Conservation (phyloP, 2,329 filamentous ascomycete genomes). For the Neocucurbitaria cava region DNA sequence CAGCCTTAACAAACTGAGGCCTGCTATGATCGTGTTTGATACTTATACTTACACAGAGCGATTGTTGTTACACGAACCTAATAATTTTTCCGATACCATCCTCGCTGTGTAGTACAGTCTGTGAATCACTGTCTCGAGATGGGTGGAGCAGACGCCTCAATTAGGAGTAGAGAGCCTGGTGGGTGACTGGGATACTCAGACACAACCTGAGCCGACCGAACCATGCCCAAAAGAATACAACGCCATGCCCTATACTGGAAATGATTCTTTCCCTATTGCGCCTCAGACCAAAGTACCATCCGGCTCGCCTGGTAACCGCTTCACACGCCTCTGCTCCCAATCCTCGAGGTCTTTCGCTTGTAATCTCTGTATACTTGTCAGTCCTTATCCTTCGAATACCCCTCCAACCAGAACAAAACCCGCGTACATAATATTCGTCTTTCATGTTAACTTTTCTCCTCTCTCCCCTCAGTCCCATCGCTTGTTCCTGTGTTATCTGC, state of each 20-base stretch:
- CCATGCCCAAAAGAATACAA: background rate
- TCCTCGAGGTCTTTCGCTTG: conserved; percentile 90
- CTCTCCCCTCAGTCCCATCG: conserved; percentile 77
- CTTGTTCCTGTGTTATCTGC: conserved; percentile 84
- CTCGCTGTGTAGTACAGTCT: background rate
- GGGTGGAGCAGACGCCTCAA: no score
- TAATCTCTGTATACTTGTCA: conserved; percentile 64
- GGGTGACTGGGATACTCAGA: background rate
- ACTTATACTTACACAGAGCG: background rate
- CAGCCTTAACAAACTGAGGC: background rate
- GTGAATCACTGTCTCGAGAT: background rate
- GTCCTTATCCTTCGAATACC: background rate
- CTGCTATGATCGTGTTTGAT: background rate
- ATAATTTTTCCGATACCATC: background rate
- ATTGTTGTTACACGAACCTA: background rate
- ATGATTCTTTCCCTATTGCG: background rate
- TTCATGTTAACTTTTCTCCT: conserved; percentile 77
- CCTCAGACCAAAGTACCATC: conserved; percentile 72
- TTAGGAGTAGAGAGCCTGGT: background rate
- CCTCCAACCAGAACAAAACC: background rate
- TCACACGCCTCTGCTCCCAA: conserved; percentile 96
- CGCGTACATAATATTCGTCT: conserved; percentile 85
- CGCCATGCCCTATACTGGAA: conserved; percentile 8
- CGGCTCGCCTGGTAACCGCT: conserved; percentile 86
- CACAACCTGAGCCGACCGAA: background rate